Evolutionary conservation across 2,329 filamentous ascomycete species (phyloP), one percentile per base, ranked within the genome.

Genomic region (Colletotrichum viniferum): DNA sequence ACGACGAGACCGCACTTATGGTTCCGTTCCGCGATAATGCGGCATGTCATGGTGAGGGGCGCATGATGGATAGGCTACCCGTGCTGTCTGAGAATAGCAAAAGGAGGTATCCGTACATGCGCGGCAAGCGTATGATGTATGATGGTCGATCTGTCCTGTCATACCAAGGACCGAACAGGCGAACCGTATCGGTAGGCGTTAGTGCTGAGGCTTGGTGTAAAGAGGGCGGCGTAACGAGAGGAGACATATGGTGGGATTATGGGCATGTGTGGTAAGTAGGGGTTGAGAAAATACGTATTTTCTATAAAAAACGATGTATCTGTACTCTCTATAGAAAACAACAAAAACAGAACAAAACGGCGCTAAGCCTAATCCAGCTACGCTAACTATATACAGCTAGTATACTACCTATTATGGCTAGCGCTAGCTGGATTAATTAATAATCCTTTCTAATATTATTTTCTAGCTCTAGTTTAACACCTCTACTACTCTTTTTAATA

Each of bases 1-100:
- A 69, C 67, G 67, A 69, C 67, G 14, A 52, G 36, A 38, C 56
- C 67, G 67, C 26, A 69, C 34, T 63, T 62, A 69, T 69, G 67
- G 67, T 62, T 69, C 36, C 58, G 58, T 61, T 28, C n/a, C 58
- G 10, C 8, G 38, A 16, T n/a, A n/a, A 10, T 21, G 38, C 32
- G 21, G 36, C 34, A 26, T 26, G 18, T 18, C 38, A 28, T 21
- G 26, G n/a, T 52, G 55, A n/a, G 43, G 21, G 28, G 30, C 28
- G 56, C 18, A 56, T 56, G 21, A 52, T 52, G 43, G 43, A 52
- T 58, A 38, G 65, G n/a, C 52, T 65, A 32, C 43, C 10, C 13
- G 36, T 12, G 52, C 21, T 65, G 36, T 30, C 38, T 36, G 48
- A 62, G 32, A 61, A 30, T 36, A 26, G 66, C 21, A 16, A 56